Evolutionary conservation across 2,329 filamentous ascomycete genomes (phyloP).

Genomic region (Ceratocystis eucalypticola): DNA sequence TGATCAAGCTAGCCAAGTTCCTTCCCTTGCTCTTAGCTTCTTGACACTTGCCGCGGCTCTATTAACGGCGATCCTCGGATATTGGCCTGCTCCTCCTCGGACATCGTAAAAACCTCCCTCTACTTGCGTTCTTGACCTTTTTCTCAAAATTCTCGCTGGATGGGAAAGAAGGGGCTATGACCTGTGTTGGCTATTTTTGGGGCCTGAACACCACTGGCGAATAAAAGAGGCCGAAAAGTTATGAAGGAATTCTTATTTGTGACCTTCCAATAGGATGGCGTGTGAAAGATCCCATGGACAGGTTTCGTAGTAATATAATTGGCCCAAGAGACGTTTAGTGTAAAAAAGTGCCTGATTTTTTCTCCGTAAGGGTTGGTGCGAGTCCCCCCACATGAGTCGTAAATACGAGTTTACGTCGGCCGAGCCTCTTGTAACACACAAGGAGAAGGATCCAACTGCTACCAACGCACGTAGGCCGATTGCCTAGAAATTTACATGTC

Average conservation of each 20-base stretch:
- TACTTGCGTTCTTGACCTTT: background rate
- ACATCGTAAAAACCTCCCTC: background rate
- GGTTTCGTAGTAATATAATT: background rate
- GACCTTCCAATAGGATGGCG: background rate
- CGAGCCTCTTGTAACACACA: slow-evolving; percentile 1
- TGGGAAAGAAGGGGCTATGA: background rate
- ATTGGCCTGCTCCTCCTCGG: slow-evolving; percentile 9
- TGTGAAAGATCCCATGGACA: background rate
- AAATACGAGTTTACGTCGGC: slow-evolving; percentile 16
- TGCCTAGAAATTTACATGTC: too few species aligned
- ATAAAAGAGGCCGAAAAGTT: background rate
- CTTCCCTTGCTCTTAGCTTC: background rate
- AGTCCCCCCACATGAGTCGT: background rate
- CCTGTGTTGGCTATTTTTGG: background rate
- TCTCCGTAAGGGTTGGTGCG: background rate
- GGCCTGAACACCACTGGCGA: slow-evolving; percentile 3
- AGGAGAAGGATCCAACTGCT: background rate
- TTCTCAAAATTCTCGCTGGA: background rate
- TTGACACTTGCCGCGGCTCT: background rate
- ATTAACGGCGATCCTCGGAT: slow-evolving; percentile 8
- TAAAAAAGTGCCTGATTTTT: background rate
- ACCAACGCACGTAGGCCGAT: too few species aligned
- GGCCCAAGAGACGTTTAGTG: background rate
- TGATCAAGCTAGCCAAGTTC: too few species aligned
- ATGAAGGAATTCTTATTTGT: background rate